These are phyloP conservation scores for Geotrichum restrictum DNA, from an alignment of 1,139 yeast genomes.

Conservation along the genomic window DNA sequence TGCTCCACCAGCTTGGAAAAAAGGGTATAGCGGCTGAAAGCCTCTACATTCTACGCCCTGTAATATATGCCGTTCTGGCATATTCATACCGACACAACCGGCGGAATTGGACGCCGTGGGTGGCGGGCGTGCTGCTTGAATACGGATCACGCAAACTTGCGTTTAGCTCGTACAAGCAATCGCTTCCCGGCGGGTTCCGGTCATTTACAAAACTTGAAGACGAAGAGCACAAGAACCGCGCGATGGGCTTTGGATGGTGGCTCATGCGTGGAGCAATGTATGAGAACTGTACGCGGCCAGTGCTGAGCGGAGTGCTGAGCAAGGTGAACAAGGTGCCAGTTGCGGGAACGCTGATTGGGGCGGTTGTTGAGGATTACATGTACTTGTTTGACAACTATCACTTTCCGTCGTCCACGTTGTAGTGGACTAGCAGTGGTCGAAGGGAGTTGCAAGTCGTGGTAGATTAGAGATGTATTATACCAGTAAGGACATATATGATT, in stretches of 20 bases:
- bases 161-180: conserved; percentile 25
- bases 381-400: conserved; percentile 42
- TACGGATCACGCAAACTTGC: conserved; percentile 34
- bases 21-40: conserved; percentile 37
- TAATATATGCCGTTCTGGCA: conserved; percentile 38
- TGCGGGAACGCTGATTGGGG: conserved; percentile 29
- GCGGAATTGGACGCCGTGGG: conserved; percentile 42
- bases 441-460: too few species aligned
- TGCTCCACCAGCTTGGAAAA: conserved; percentile 32
- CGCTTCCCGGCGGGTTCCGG: conserved; percentile 33
- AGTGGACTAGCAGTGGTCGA: not conserved
- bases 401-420: conserved; percentile 27
- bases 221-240: conserved; percentile 36
- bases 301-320: conserved; percentile 30
- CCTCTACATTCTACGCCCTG: conserved; percentile 40
- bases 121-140: conserved; percentile 40
- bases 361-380: conserved; percentile 40
- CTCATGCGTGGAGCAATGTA: conserved; percentile 41
- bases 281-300: conserved; percentile 35
- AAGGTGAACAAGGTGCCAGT: conserved; percentile 35
- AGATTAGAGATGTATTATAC: too few species aligned
- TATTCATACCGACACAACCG: conserved; percentile 27
- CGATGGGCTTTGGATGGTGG: conserved; percentile 42
- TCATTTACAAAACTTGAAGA: conserved; percentile 37
- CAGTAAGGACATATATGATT: not conserved